These are phyloP conservation scores for Cnidoscolus chayamansa DNA, from an alignment of 441 rosid genomes.

Conservation along the genomic window DNA sequence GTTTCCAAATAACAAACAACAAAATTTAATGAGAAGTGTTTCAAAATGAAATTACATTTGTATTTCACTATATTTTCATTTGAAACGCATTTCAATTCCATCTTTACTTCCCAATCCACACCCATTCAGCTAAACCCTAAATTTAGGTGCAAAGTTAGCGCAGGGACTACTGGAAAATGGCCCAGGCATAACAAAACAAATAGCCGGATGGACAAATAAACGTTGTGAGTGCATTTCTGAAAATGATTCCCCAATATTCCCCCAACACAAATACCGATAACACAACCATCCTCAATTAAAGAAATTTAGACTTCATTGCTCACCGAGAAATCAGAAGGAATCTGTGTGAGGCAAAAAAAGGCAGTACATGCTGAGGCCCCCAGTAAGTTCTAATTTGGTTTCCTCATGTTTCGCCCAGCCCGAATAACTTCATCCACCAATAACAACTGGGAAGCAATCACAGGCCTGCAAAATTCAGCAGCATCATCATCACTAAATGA, in stretches of 20 bases:
- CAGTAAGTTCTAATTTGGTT: constrained; percentile 48
- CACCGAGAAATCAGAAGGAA: neutral
- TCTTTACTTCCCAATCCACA: too few species aligned
- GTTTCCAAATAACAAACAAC: too few species aligned
- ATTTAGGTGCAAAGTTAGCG: too few species aligned
- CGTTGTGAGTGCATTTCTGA: too few species aligned
- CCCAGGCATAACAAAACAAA: too few species aligned
- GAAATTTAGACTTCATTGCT: constrained; percentile 2
- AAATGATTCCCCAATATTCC: neutral
- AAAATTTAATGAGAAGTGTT: too few species aligned
- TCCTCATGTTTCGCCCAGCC: constrained; percentile 94
- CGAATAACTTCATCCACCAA: constrained; percentile 95
- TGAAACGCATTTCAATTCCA: too few species aligned
- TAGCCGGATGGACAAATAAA: neutral
- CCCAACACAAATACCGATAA: constrained; percentile 6
- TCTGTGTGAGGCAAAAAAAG: constrained; percentile 5
- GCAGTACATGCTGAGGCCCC: neutral
- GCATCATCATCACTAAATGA: neutral
- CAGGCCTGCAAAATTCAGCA: constrained; percentile 54
- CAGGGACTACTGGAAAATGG: too few species aligned
- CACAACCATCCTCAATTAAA: constrained; percentile 10
- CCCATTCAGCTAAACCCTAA: too few species aligned
- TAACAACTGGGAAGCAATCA: constrained; percentile 84
- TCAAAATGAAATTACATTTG: too few species aligned
- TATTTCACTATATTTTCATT: too few species aligned